Conservation (phyloP, 2,329 filamentous ascomycete genomes). For the Parafenestella ontariensis region DNA sequence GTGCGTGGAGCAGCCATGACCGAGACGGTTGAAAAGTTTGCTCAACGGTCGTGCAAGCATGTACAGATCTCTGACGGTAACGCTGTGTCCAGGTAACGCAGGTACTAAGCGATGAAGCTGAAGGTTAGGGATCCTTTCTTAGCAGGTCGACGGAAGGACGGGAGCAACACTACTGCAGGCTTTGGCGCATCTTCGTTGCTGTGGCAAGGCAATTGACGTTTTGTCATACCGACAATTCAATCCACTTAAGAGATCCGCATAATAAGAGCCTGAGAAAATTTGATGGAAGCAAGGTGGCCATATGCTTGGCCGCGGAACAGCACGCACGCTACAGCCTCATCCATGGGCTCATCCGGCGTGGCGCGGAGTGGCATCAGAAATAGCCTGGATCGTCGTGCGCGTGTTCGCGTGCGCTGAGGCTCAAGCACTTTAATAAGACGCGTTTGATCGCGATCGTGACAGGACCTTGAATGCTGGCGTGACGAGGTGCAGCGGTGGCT, state of each 20-base stretch:
- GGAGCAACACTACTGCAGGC: constrained; percentile 15
- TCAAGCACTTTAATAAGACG: constrained; percentile 37
- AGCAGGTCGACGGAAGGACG: constrained; percentile 25
- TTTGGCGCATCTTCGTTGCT: constrained; percentile 21
- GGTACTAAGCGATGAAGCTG: constrained; percentile 27
- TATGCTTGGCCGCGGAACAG: constrained; percentile 26
- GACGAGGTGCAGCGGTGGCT: constrained; percentile 32
- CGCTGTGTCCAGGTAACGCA: constrained; percentile 33
- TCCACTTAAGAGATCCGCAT: constrained; percentile 21
- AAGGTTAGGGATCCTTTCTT: constrained; percentile 24
- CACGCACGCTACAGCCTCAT: constrained; percentile 28
- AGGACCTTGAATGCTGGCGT: constrained; percentile 28
- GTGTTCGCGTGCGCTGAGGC: constrained; percentile 41
- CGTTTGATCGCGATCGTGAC: constrained; percentile 43
- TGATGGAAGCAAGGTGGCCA: constrained; percentile 25
- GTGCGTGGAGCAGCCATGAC: constrained; percentile 27
- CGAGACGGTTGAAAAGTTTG: constrained; percentile 40
- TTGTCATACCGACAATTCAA: constrained; percentile 27
- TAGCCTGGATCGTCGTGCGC: constrained; percentile 34
- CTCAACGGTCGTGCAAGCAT: constrained; percentile 31
- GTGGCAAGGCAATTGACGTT: constrained; percentile 21
- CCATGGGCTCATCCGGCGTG: constrained; percentile 28
- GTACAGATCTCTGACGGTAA: constrained; percentile 36
- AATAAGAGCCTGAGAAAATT: constrained; percentile 36
- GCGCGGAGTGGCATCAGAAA: constrained; percentile 37